phyloP scores from a whole-genome alignment of 2,329 filamentous ascomycete species.

The Pseudogymnoascus sp. region DNA sequence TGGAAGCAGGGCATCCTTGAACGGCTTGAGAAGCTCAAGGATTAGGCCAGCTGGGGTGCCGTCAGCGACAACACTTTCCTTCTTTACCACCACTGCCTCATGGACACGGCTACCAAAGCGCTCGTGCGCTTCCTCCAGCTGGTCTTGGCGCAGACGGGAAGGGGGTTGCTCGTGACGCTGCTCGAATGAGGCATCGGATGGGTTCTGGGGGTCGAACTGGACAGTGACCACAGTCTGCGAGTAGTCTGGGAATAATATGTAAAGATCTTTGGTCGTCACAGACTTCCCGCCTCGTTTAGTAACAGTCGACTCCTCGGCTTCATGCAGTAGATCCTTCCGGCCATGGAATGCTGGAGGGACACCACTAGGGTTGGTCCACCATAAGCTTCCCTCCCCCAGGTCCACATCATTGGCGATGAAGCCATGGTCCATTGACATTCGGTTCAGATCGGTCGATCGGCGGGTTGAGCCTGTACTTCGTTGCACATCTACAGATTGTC shows the following conservation, averaged over 20 bases:
- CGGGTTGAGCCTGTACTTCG: conserved; percentile 41
- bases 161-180: conserved; percentile 84
- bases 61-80: conserved; percentile 75
- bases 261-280: conserved; percentile 69
- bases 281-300: conserved; percentile 62
- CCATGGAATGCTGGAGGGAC: conserved; percentile 75
- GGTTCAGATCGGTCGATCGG: conserved; percentile 57
- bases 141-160: conserved; percentile 74
- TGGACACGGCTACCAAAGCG: conserved; percentile 72
- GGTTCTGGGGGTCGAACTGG: conserved; percentile 67
- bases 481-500: conserved; percentile 57
- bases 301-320: conserved; percentile 69
- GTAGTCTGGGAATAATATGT: conserved; percentile 89
- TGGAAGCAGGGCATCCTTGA: conserved; percentile 66
- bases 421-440: conserved; percentile 68
- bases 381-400: conserved; percentile 61
- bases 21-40: conserved; percentile 66
- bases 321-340: conserved; percentile 73
- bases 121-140: conserved; percentile 79
- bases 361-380: conserved; percentile 79
- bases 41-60: conserved; percentile 72
- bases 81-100: conserved; percentile 59
- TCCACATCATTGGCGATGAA: conserved; percentile 87
- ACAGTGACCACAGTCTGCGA: conserved; percentile 85
- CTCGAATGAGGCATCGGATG: conserved; percentile 64